Evolutionary conservation across 768 basidiomycete species (phyloP), one percentile per base, ranked within the genome.

Genomic region (Boletus subparvulus): DNA sequence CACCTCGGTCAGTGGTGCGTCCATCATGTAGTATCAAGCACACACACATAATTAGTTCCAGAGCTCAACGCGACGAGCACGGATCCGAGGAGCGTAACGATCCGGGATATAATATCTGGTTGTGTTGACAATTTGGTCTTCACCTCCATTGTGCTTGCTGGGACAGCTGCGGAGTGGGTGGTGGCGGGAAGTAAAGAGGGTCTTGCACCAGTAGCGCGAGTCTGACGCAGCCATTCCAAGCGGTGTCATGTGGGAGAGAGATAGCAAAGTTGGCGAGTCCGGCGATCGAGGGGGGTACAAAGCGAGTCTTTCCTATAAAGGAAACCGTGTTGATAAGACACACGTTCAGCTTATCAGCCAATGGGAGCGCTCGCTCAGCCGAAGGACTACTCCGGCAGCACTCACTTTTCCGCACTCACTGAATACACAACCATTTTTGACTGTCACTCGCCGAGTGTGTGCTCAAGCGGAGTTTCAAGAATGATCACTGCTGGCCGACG

Each of bases 41-140:
- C 12, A 76, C 87, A 54, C 67, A 90, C 88, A 78, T 90, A 90
- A 62, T 87, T 88, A 9, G 88, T 88, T 26, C 88, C 88, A 42
- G 85, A 84, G 58, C 83, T 71, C 35, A 89, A 69, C 1, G 86
- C 76, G 7, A 87, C 84, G 32, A 85, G 60, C 40, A 87, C 62
- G n/a, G 84, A 84, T 24, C 78, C 77, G 37, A 84, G 43, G 19
- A 90, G 74, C 0, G 79, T 82, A n/a, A 77, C 75, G 19, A 80
- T 65, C 28, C 83, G 74, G 17, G 77, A 73, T 32, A 65, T 43
- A 47, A 46, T 61, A 17, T 68, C 63, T 7, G 74, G 24, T 24
- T 40, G 73, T 3, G 46, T 13, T 12, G 65, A 65, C 61, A 36
- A 66, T 59, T 45, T 59, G 32, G 21, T 19, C 1, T 44, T 55